These are phyloP conservation scores for Aphanomyces euteiches DNA, from an alignment of 352 stramenopile species.

Conservation along the genomic window DNA sequence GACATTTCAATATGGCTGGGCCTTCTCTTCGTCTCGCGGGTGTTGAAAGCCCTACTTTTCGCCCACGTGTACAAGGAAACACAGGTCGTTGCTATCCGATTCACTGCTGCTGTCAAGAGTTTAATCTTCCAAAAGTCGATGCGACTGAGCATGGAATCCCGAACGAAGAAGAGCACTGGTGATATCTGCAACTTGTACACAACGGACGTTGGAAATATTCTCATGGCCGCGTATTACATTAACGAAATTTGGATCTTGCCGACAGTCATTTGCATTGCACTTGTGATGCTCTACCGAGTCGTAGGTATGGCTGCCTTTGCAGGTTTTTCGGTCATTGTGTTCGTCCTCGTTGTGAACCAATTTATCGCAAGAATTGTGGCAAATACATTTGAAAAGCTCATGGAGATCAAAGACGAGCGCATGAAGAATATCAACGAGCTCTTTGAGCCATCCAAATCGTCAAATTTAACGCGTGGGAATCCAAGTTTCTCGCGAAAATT, in stretches of 20 bases:
- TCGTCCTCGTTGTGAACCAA: slow-evolving; percentile 22
- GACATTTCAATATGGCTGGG: slow-evolving; percentile 44
- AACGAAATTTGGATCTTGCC: slow-evolving; percentile 23
- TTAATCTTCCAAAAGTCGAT: slow-evolving; percentile 72
- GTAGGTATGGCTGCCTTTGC: slow-evolving; percentile 8
- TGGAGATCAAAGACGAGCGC: slow-evolving; percentile 47
- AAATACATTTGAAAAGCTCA: slow-evolving; percentile 25
- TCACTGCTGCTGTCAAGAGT: slow-evolving; percentile 64
- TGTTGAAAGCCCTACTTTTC: slow-evolving; percentile 62
- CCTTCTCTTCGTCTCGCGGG: slow-evolving; percentile 51
- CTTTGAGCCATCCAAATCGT: slow-evolving; percentile 88
- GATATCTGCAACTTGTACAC: slow-evolving; percentile 64
- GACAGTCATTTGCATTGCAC: neutral
- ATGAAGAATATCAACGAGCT: slow-evolving; percentile 46
- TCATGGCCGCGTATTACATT: slow-evolving; percentile 36
- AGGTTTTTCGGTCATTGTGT: slow-evolving; percentile 16
- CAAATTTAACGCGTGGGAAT: slow-evolving; percentile 94
- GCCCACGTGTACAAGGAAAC: slow-evolving; percentile 59
- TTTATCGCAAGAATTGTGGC: slow-evolving; percentile 4
- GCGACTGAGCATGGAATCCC: slow-evolving; percentile 41
- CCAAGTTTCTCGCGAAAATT: slow-evolving; percentile 80
- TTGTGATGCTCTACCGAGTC: slow-evolving; percentile 9
- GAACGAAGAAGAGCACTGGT: slow-evolving; percentile 40
- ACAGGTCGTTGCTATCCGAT: slow-evolving; percentile 56
- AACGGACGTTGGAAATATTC: slow-evolving; percentile 54